Percentiles rank a stretch among this genome's conserved stretches.
These are phyloP conservation scores for Talaromyces liani DNA, from an alignment of 495 filamentous ascomycete species.

Conservation along the genomic window DNA sequence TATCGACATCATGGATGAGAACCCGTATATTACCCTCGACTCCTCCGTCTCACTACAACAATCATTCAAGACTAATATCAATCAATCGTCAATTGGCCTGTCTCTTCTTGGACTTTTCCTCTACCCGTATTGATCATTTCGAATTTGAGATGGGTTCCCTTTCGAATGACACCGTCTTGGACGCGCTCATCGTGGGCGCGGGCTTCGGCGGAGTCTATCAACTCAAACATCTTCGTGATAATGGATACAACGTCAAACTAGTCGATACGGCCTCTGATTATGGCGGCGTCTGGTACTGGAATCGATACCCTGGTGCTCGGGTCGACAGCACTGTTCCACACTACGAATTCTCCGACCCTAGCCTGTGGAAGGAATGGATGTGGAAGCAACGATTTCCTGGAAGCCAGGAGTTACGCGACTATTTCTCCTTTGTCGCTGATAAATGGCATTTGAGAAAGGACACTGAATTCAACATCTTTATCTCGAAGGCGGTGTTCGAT, in stretches of 20 bases:
- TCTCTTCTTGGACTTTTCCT: background rate
- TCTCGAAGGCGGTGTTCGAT: slow-evolving; percentile 18
- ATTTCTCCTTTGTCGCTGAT: slow-evolving; percentile 14
- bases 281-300: slow-evolving; percentile 45
- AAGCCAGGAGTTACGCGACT: background rate
- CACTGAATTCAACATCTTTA: slow-evolving; percentile 22
- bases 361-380: slow-evolving; percentile 21
- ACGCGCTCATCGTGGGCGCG: slow-evolving; percentile 45
- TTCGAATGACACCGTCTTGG: slow-evolving; percentile 9
- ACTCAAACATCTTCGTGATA: slow-evolving; percentile 36
- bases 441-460: slow-evolving; percentile 18
- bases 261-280: slow-evolving; percentile 40
- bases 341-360: background rate
- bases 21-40: background rate
- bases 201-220: slow-evolving; percentile 42
- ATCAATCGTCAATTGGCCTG: background rate
- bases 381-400: slow-evolving; percentile 18
- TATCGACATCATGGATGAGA: background rate
- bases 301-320: slow-evolving; percentile 25
- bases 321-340: slow-evolving; percentile 19
- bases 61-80: background rate
- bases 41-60: background rate
- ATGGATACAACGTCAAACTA: slow-evolving; percentile 27
- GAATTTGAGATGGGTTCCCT: background rate
- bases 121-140: background rate